Evolutionary conservation across 2,329 filamentous ascomycete species (phyloP).

Genomic region (Aspergillus carbonarius): DNA sequence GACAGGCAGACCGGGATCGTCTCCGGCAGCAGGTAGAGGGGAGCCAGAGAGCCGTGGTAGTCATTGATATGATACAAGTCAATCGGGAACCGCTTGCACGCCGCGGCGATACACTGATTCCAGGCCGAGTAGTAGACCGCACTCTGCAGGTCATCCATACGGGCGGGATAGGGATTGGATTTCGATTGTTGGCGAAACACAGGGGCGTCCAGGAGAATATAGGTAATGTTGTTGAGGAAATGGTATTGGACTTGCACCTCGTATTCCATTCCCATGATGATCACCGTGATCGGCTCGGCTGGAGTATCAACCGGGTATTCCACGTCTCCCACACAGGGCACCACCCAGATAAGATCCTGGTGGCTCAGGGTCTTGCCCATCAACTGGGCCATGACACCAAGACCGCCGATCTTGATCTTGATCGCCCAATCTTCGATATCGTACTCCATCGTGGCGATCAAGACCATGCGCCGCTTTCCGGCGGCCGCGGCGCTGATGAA

Average conservation of each 20-base stretch:
- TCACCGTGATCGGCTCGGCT: conserved; percentile 61
- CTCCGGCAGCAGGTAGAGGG: conserved; percentile 63
- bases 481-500: conserved; percentile 25
- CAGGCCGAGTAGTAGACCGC: conserved; percentile 68
- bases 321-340: conserved; percentile 61
- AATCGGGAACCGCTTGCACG: conserved; percentile 60
- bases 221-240: conserved; percentile 63
- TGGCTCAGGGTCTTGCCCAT: conserved; percentile 65
- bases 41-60: conserved; percentile 62
- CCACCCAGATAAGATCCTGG: conserved; percentile 63
- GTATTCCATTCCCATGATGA: conserved; percentile 59
- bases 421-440: conserved; percentile 68
- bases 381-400: conserved; percentile 67
- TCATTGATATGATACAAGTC: conserved; percentile 67
- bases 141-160: conserved; percentile 67
- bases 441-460: conserved; percentile 70
- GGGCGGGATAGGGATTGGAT: conserved; percentile 62
- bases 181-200: conserved; percentile 64
- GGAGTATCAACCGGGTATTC: conserved; percentile 60
- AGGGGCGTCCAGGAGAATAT: conserved; percentile 64
- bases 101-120: conserved; percentile 66
- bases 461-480: conserved; percentile 51
- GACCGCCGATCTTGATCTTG: conserved; percentile 68
- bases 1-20: conserved; percentile 62
- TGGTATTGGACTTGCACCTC: conserved; percentile 64